Evolutionary conservation across 495 filamentous ascomycete genomes (phyloP).

Genomic region (Aspergillus sclerotioniger): DNA sequence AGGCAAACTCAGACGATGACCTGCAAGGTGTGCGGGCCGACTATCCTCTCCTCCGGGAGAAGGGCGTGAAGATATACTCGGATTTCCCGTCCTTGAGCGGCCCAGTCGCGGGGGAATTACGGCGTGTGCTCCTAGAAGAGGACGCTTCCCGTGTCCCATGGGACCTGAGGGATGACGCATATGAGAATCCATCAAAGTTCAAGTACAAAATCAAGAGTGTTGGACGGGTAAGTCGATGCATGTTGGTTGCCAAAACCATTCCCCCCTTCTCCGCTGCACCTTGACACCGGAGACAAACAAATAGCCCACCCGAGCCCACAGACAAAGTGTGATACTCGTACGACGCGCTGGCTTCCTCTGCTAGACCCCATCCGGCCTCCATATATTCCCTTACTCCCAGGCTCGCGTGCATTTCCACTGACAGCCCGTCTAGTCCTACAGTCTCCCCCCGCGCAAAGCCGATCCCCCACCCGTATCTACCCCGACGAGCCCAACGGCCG

Average conservation of each 20-base stretch:
- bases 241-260: background rate
- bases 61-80: slow-evolving; percentile 60
- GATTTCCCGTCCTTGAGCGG: slow-evolving; percentile 65
- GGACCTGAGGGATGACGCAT: slow-evolving; percentile 45
- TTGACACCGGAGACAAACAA: background rate
- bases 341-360: background rate
- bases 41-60: slow-evolving; percentile 57
- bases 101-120: slow-evolving; percentile 61
- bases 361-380: background rate
- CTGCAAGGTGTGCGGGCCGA: slow-evolving; percentile 3
- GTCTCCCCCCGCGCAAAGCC: slow-evolving; percentile 62
- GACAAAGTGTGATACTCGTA: background rate
- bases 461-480: slow-evolving; percentile 51
- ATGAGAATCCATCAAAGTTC: slow-evolving; percentile 28
- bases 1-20: slow-evolving; percentile 30
- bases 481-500: slow-evolving; percentile 47
- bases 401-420: slow-evolving; percentile 13
- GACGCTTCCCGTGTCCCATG: slow-evolving; percentile 64
- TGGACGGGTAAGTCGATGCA: slow-evolving; percentile 67
- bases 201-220: slow-evolving; percentile 65
- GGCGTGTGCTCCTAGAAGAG: slow-evolving; percentile 62
- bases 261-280: slow-evolving; percentile 7
- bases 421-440: slow-evolving; percentile 48
- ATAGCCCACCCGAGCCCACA: background rate
- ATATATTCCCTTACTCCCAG: background rate